Evolutionary conservation across 768 basidiomycete species (phyloP).

Genomic region (Lentinula edodes): DNA sequence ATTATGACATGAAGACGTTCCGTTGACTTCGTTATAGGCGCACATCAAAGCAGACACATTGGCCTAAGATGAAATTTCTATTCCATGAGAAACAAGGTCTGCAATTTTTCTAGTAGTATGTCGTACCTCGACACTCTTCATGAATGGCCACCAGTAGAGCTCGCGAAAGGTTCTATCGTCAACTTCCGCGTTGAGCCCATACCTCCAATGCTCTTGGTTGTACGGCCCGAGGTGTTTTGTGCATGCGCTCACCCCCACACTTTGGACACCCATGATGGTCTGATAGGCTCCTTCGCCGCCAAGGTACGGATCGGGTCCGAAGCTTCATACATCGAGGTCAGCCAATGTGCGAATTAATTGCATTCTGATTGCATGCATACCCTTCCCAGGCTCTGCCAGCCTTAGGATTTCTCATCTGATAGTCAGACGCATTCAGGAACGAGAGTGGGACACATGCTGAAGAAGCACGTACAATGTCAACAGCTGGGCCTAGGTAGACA

Average conservation of each 20-base stretch:
- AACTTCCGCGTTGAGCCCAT: slow-evolving; percentile 37
- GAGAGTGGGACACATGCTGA: not conserved
- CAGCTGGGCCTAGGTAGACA: slow-evolving; percentile 45
- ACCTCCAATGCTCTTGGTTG: slow-evolving; percentile 47
- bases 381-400: slow-evolving; percentile 46
- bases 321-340: slow-evolving; percentile 20
- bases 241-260: slow-evolving; percentile 54
- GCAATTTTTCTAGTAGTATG: not conserved
- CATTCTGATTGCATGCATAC: slow-evolving; percentile 13
- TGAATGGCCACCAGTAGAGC: slow-evolving; percentile 47
- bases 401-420: slow-evolving; percentile 48
- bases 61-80: slow-evolving; percentile 25
- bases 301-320: slow-evolving; percentile 60
- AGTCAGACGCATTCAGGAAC: not conserved
- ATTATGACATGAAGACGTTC: slow-evolving; percentile 63
- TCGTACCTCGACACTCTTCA: slow-evolving; percentile 41
- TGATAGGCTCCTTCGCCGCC: slow-evolving; percentile 56
- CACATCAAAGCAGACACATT: slow-evolving; percentile 48
- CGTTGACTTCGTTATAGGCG: slow-evolving; percentile 49
- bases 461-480: slow-evolving; percentile 42
- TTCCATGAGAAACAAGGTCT: not conserved
- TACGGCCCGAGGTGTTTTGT: slow-evolving; percentile 49
- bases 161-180: slow-evolving; percentile 56
- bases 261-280: slow-evolving; percentile 56
- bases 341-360: not conserved